A percentile compares a stretch with the other conserved stretches of the same genome.
Conservation (phyloP, 1,284 basidiomycete genomes). For the Pascua sp. region DNA sequence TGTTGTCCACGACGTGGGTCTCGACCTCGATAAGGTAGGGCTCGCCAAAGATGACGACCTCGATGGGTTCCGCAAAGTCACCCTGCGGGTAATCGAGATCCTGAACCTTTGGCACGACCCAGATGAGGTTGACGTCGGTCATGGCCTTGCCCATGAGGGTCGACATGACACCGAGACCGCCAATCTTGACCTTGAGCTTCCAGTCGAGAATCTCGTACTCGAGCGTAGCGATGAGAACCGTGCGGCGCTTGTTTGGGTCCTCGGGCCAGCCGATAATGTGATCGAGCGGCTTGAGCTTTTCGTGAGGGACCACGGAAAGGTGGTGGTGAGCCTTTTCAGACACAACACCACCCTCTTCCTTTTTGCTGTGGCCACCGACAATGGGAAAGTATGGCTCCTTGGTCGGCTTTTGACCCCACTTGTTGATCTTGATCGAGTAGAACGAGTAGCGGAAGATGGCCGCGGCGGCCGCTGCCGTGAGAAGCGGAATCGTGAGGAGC, state of each 20-base stretch:
- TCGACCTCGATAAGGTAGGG: constrained; percentile 91
- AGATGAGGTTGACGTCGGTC: constrained; percentile 88
- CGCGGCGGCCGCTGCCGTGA: constrained; percentile 77
- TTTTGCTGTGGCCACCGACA: constrained; percentile 53
- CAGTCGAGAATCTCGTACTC: constrained; percentile 95
- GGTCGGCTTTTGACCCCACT: constrained; percentile 70
- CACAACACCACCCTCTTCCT: constrained; percentile 33
- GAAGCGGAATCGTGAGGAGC: constrained; percentile 71
- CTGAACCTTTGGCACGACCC: constrained; percentile 90
- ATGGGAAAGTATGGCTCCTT: constrained; percentile 52
- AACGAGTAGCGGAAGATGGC: constrained; percentile 89
- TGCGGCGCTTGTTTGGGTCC: constrained; percentile 78
- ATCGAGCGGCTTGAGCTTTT: constrained; percentile 56
- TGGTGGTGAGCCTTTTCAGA: constrained; percentile 38
- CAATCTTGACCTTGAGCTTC: constrained; percentile 95
- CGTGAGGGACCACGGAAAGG: constrained; percentile 38
- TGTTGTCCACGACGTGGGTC: constrained; percentile 84
- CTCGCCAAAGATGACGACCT: constrained; percentile 92
- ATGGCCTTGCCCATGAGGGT: constrained; percentile 93
- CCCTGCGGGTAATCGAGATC: constrained; percentile 84
- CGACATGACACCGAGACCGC: constrained; percentile 94
- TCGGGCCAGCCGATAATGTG: constrained; percentile 90
- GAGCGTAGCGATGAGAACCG: constrained; percentile 81
- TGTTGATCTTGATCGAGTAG: constrained; percentile 90
- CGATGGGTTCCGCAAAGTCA: constrained; percentile 85